phyloP scores from a whole-genome alignment of 306 rosid genomes.

The Cucumis sativus region DNA sequence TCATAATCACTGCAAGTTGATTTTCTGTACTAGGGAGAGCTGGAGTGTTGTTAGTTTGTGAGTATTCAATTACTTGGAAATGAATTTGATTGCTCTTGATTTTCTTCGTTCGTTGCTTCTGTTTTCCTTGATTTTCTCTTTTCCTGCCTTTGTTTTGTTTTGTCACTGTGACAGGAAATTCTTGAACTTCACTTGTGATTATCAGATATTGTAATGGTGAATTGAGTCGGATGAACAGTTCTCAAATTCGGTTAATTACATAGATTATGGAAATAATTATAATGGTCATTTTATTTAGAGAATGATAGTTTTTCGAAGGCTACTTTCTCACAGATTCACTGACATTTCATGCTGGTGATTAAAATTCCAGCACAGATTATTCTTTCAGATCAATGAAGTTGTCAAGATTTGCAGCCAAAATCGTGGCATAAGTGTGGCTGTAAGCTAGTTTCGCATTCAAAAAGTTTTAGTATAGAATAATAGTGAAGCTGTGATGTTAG shows the following conservation, averaged over 20 bases:
- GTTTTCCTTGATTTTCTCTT: neutral
- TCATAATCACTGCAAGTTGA: neutral
- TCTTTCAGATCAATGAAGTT: neutral
- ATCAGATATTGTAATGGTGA: neutral
- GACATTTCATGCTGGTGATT: neutral
- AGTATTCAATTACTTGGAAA: neutral
- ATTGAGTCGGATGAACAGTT: neutral
- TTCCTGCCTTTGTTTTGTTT: neutral
- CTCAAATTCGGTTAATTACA: neutral
- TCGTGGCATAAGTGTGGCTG: neutral
- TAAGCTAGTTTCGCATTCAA: neutral
- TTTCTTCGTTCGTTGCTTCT: neutral
- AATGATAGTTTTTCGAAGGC: neutral
- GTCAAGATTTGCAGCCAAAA: neutral
- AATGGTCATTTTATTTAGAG: neutral
- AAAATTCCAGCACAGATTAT: neutral
- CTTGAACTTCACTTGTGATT: neutral
- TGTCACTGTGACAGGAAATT: neutral
- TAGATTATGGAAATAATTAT: neutral
- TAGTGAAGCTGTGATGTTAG: neutral
- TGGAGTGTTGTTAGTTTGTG: neutral
- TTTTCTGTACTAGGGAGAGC: neutral
- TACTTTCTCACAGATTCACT: neutral
- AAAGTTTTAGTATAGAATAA: neutral
- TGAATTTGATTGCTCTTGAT: neutral